Percentiles rank a stretch among this genome's conserved stretches.
Conservation (phyloP, 768 basidiomycete species). For the Bullera alba region DNA sequence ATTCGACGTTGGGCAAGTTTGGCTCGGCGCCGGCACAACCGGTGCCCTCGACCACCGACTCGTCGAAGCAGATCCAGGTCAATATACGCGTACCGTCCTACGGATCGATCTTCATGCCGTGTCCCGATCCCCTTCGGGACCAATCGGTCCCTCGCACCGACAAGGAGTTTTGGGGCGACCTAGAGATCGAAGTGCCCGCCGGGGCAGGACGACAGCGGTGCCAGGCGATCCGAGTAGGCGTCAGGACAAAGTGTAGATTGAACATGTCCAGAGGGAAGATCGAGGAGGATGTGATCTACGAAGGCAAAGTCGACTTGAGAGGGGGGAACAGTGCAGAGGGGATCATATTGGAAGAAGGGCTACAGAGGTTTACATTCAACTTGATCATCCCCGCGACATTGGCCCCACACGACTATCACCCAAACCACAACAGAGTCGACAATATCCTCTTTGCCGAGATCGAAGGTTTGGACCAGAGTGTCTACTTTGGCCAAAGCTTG, state of each 20-base stretch:
- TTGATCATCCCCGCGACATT: constrained; percentile 27
- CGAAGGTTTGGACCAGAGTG: constrained; percentile 17
- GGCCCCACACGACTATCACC: constrained; percentile 29
- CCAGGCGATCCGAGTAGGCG: constrained; percentile 17
- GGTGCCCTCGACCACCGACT: too few species aligned
- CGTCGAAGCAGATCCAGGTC: neutral
- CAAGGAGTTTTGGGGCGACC: constrained; percentile 15
- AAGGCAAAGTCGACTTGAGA: constrained; percentile 24
- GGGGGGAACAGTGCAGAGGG: constrained; percentile 20
- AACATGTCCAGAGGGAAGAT: constrained; percentile 15
- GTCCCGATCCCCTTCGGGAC: neutral
- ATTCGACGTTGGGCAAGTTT: too few species aligned
- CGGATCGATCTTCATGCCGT: constrained; percentile 1
- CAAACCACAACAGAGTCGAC: constrained; percentile 13
- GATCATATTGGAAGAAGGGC: constrained; percentile 31
- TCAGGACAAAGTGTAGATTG: constrained; percentile 6
- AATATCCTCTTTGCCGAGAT: constrained; percentile 26
- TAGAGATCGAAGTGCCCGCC: constrained; percentile 13
- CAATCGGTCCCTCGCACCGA: constrained; percentile 14
- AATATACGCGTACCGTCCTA: neutral
- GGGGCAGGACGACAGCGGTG: constrained; percentile 4
- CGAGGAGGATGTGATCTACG: constrained; percentile 31
- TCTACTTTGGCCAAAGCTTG: too few species aligned
- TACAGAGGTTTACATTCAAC: constrained; percentile 29
- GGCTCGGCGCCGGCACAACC: too few species aligned